A percentile compares a stretch with the other conserved stretches of the same genome.
Evolutionary conservation across 345 rosid genomes (phyloP).

Genomic region (Rhizophora apiculata): DNA sequence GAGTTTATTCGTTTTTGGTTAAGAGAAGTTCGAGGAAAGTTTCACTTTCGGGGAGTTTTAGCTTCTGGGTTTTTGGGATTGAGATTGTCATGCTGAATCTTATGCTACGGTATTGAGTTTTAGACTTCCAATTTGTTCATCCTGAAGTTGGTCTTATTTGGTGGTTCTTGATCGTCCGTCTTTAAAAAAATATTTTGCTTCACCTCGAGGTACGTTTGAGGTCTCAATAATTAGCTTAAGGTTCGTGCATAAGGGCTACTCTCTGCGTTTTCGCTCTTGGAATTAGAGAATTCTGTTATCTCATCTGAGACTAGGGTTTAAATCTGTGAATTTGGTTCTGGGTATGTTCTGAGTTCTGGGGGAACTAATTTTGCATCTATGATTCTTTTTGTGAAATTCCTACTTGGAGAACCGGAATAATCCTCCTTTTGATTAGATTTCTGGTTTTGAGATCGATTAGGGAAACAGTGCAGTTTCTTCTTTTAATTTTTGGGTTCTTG

Average conservation of each 20-base stretch:
- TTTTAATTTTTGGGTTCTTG: not conserved
- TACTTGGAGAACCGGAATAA: constrained; percentile 6
- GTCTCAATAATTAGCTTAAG: not conserved
- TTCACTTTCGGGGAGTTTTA: constrained; percentile 5
- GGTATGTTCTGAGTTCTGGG: not conserved
- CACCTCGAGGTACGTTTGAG: constrained; percentile 4
- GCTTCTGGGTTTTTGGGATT: not conserved
- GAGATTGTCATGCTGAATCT: not conserved
- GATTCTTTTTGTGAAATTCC: not conserved
- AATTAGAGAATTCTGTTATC: not conserved
- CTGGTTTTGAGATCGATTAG: not conserved
- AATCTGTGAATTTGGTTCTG: not conserved
- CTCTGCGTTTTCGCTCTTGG: not conserved
- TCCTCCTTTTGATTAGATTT: constrained; percentile 6
- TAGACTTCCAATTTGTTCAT: not conserved
- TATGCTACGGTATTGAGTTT: not conserved
- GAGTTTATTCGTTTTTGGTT: constrained; percentile 16
- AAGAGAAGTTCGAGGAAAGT: constrained; percentile 7
- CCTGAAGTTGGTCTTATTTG: not conserved
- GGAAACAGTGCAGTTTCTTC: not conserved
- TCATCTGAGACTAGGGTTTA: not conserved
- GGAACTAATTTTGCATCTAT: not conserved
- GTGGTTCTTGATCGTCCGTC: constrained; percentile 11
- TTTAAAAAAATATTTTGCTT: not conserved
- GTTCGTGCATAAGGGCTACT: not conserved